Evolutionary conservation across 2,329 filamentous ascomycete genomes (phyloP).

Genomic region (Ascochyta pisi): DNA sequence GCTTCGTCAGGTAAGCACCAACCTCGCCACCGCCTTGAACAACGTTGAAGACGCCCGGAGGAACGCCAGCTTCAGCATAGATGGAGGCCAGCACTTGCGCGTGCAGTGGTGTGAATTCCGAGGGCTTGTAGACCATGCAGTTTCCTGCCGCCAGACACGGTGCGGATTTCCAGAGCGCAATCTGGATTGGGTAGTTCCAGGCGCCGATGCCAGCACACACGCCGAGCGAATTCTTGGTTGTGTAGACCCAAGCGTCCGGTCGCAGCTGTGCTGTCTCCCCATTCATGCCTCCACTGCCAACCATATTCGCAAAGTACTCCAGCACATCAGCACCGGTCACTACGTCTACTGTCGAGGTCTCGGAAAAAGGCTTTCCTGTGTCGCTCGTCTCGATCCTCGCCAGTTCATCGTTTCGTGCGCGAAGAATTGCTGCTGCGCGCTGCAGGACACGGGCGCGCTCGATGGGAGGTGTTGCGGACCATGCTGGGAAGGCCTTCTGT

Average conservation of each 20-base stretch:
- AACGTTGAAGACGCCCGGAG: slow-evolving; percentile 85
- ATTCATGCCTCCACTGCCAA: slow-evolving; percentile 79
- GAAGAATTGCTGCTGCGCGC: slow-evolving; percentile 75
- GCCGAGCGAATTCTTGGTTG: slow-evolving; percentile 79
- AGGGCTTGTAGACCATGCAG: slow-evolving; percentile 90
- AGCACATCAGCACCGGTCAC: slow-evolving; percentile 83
- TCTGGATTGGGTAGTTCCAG: slow-evolving; percentile 93
- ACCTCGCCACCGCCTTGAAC: slow-evolving; percentile 81
- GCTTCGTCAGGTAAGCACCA: slow-evolving; percentile 75
- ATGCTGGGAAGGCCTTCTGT: slow-evolving; percentile 72
- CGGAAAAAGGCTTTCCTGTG: slow-evolving; percentile 84
- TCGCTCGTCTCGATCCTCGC: slow-evolving; percentile 82
- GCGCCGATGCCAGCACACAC: slow-evolving; percentile 88
- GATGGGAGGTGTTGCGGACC: slow-evolving; percentile 78
- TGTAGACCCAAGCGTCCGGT: slow-evolving; percentile 81
- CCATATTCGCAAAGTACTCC: slow-evolving; percentile 83
- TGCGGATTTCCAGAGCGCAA: slow-evolving; percentile 87
- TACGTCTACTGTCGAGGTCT: slow-evolving; percentile 84
- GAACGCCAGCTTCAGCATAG: slow-evolving; percentile 79
- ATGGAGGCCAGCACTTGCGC: slow-evolving; percentile 76
- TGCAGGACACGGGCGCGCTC: slow-evolving; percentile 80
- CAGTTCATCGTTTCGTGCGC: slow-evolving; percentile 78
- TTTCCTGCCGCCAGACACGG: slow-evolving; percentile 86
- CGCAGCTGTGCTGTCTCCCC: slow-evolving; percentile 79
- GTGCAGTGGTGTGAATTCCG: slow-evolving; percentile 86